These are phyloP conservation scores for Solanum stenotomum DNA, from an alignment of 257 asterid species.

Conservation along the genomic window DNA sequence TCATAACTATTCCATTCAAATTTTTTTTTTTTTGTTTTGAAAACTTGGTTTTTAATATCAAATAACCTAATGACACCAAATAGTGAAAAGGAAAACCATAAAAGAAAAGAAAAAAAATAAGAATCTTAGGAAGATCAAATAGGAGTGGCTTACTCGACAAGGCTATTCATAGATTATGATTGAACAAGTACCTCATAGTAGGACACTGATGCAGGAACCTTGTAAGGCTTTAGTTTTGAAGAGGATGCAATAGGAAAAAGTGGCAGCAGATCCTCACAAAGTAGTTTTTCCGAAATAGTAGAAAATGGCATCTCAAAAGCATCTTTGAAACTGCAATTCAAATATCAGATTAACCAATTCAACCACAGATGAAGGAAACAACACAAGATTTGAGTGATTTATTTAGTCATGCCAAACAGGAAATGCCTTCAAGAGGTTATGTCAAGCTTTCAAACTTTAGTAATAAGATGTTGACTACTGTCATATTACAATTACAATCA, in stretches of 20 bases:
- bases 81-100: background rate
- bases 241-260: conserved; percentile 65
- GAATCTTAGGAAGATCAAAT: background rate
- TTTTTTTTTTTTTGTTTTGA: background rate
- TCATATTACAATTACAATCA: background rate
- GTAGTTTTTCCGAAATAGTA: conserved; percentile 66
- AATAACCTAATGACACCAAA: background rate
- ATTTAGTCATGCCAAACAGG: background rate
- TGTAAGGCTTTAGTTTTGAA: conserved; percentile 13
- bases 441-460: background rate
- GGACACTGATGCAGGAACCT: conserved; percentile 56
- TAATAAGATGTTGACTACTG: background rate
- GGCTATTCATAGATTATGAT: background rate
- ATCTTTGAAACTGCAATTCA: conserved; percentile 66
- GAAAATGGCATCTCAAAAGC: conserved; percentile 83
- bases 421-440: background rate
- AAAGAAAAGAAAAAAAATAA: background rate
- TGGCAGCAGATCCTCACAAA: conserved; percentile 69
- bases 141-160: background rate
- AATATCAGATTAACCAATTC: conserved; percentile 10
- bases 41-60: background rate
- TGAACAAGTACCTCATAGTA: conserved; percentile 54
- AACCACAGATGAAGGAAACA: conserved; percentile 1
- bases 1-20: background rate
- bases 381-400: background rate